Evolutionary conservation across 2,329 filamentous ascomycete species (phyloP).

Genomic region (Alternaria sp.): DNA sequence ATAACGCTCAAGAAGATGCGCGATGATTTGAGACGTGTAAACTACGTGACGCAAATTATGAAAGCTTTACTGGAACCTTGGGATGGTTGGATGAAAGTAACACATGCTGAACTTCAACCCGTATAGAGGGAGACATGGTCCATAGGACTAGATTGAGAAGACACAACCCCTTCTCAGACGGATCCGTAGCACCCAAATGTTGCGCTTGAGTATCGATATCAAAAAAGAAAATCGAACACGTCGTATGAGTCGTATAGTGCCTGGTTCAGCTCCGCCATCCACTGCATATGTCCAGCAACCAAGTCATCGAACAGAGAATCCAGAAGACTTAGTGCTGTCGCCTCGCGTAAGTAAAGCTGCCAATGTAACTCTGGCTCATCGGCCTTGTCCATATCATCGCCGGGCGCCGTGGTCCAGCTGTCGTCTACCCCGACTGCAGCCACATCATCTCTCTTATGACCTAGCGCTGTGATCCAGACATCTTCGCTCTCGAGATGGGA

Average conservation of each 20-base stretch:
- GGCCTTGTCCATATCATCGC: background rate
- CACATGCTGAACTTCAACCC: background rate
- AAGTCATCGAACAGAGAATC: conserved; percentile 13
- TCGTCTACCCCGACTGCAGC: background rate
- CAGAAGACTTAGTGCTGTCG: background rate
- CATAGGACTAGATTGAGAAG: background rate
- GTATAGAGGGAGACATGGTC: background rate
- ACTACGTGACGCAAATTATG: background rate
- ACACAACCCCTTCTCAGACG: background rate
- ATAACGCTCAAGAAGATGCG: background rate
- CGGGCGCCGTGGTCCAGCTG: background rate
- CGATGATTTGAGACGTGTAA: background rate
- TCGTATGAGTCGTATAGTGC: background rate
- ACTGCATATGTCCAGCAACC: conserved; percentile 10
- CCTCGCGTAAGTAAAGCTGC: background rate
- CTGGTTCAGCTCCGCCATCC: conserved; percentile 15
- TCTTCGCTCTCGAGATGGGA: background rate
- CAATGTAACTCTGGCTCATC: background rate
- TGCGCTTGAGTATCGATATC: background rate
- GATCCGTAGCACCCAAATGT: background rate
- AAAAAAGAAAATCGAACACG: conserved; percentile 1
- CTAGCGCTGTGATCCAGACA: conserved; percentile 4
- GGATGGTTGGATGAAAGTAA: background rate
- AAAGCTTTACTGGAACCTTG: background rate
- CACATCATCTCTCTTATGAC: background rate